A percentile compares a stretch with the other conserved stretches of the same genome.
Evolutionary conservation across 2,329 filamentous ascomycete genomes (phyloP).

Genomic region (Penicillium palitans): DNA sequence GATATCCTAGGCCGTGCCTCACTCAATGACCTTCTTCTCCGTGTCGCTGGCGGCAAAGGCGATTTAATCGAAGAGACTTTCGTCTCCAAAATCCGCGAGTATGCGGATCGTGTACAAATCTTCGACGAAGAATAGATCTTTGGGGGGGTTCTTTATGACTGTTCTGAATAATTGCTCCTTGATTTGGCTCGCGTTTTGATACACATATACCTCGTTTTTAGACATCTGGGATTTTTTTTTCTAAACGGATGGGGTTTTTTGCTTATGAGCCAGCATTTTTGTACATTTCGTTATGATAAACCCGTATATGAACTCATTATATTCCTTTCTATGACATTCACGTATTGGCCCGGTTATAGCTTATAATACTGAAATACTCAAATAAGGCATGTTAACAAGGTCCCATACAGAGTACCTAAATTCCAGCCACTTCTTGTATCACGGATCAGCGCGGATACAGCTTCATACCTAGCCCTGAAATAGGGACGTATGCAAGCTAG

Average conservation of each 20-base stretch:
- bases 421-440: not conserved
- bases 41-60: conserved; percentile 82
- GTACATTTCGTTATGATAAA: conserved; percentile 1
- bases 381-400: not conserved
- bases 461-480: not conserved
- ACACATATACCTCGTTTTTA: not conserved
- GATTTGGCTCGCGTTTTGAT: not conserved
- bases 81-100: conserved; percentile 77
- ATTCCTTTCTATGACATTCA: not conserved
- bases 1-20: conserved; percentile 89
- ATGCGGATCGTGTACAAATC: conserved; percentile 80
- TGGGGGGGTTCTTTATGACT: not conserved
- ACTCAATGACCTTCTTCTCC: conserved; percentile 85
- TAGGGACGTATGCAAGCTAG: not conserved
- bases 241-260: conserved; percentile 3
- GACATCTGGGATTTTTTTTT: not conserved
- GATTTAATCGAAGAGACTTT: conserved; percentile 75
- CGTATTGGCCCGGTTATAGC: not conserved
- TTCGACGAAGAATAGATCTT: conserved; percentile 60
- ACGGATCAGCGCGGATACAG: not conserved
- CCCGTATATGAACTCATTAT: not conserved
- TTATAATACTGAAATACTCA: not conserved
- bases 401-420: not conserved
- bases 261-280: not conserved
- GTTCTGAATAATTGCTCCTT: not conserved